Evolutionary conservation across 768 basidiomycete genomes (phyloP).

Genomic region (Pleurotus salmoneostramineus): DNA sequence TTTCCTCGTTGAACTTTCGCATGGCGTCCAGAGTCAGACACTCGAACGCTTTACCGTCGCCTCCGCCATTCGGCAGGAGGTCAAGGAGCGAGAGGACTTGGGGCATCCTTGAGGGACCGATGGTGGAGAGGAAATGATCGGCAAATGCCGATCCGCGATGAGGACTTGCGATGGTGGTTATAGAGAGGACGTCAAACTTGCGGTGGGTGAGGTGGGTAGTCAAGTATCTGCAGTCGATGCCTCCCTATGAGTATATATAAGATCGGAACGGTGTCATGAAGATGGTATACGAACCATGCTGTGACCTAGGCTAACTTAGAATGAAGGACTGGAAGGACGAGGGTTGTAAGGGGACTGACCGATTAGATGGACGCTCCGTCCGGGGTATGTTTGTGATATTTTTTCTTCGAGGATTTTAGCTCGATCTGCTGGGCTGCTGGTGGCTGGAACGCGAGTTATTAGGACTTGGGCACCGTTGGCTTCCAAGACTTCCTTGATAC

Average conservation of each 20-base stretch:
- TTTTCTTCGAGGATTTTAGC: conserved; percentile 85
- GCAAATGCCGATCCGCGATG: conserved; percentile 94
- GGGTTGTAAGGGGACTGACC: conserved; percentile 32
- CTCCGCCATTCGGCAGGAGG: conserved; percentile 85
- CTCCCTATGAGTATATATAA: conserved; percentile 44
- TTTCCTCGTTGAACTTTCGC: conserved; percentile 84
- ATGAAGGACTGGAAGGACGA: conserved; percentile 5
- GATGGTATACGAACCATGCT: conserved; percentile 48
- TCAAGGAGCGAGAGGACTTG: conserved; percentile 73
- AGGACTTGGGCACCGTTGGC: conserved; percentile 87
- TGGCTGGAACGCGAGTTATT: conserved; percentile 92
- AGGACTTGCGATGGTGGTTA: conserved; percentile 94
- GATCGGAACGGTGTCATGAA: background rate
- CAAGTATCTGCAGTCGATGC: conserved; percentile 89
- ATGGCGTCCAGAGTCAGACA: conserved; percentile 82
- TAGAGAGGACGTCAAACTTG: conserved; percentile 76
- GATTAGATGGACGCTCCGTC: conserved; percentile 84
- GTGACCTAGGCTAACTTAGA: conserved; percentile 46
- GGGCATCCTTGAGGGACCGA: conserved; percentile 66
- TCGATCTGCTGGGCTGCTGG: conserved; percentile 81
- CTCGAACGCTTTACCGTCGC: conserved; percentile 93
- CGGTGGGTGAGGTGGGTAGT: conserved; percentile 73
- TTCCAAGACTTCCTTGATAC: conserved; percentile 90
- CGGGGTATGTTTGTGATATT: conserved; percentile 78
- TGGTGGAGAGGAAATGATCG: conserved; percentile 77